Evolutionary conservation across 192 early-diverging fungal genomes (phyloP), one percentile per base, ranked within the genome.

Genomic region (Coemansia sp.): DNA sequence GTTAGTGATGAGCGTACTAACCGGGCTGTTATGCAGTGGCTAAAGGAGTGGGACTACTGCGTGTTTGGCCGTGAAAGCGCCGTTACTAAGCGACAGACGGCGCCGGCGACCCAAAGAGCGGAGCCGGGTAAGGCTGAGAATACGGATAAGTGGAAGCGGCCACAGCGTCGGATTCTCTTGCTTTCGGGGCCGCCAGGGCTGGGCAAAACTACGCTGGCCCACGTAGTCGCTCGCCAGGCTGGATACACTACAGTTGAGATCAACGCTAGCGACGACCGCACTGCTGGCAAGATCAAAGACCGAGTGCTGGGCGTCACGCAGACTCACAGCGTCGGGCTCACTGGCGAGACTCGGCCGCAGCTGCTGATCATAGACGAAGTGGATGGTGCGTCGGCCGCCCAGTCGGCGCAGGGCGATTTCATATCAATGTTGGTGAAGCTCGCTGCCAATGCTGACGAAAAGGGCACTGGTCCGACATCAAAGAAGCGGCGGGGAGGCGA

Each of bases 231-330:
- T 0, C 82, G 85, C 37, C 95, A 97, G 76, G 89, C 92, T 23
- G 96, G 96, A 6, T 99, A 99, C 76, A 87, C 93, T 35, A 84
- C 92, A 11, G 84, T 94, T 4, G 97, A 99, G 78, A 90, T 99
- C 69, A 98, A 99, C 76, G 97, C 95, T 68, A 96, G 95, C 85
- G 97, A 99, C 76, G 97, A 99, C 75, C 94, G 96, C 67, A 94
- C 95, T 0, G 92, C 89, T 1, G 84, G 88, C 21, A 77, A 83
- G 10, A 86, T 96, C 6, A 87, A 87, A 50, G 88, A 90, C 42
- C 90, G 91, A 52, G 88, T 96, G 13, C 82, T 88, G 23, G 82
- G 91, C 26, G 92, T 92, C 3, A 78, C 95, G 32, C 92, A 94
- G 67, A 91, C 89, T 19, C 91, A 96, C 64, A 86, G 90, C 1